Base-by-base conservation (phyloP, 2,329 filamentous ascomycete species). In the Coleophoma cylindrospora region DNA sequence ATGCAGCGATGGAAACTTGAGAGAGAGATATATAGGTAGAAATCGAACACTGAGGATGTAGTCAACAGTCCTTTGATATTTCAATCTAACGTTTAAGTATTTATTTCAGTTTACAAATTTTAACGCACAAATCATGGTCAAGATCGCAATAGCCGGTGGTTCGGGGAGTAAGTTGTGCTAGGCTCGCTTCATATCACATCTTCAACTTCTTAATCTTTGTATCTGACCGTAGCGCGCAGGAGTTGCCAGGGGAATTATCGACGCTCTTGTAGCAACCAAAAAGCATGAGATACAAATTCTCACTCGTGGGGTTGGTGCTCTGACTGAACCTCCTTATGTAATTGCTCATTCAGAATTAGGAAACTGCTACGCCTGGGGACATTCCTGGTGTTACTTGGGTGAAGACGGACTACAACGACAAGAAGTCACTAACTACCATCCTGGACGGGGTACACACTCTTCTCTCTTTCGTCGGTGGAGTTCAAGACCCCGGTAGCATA, bases 251-350 rank as follows among this genome's bases (percentile, higher is more conserved):
- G 78, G 80, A 58, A 59, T 83, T 10, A 63, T 81, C 19, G 76
- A 81, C 50, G 68, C 64, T 3, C 66, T 81, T 0, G 57, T 77
- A 3, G 70, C 70, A 3, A 66, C 68, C 3, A 68, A 69, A 10
- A 79, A 74, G 48, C 79, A 84, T 50, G 67, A 79, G 0, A 75
- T 84, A 43, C 62, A 69, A 0, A 66, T 83, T 17, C 61, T 83
- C 43, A 54, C 52, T 17, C 48, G 52, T 37, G 47, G 41, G 33
- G 54, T 54, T 8, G 14, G 36, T 43, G 8, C 19, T 45, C 19
- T 33, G 34, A 40, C 12, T 2, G 33, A 34, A 15, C 27, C 27
- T 9, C 17, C 36, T 14, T 15, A 12, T 13, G 13, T 14, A 12
- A 45, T 50, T 54, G 33, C 52, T 38, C 36, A 41, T 17, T n/a